Base-by-base conservation (phyloP, 208 protist genomes). In the Trypanosomatidae sp. region DNA sequence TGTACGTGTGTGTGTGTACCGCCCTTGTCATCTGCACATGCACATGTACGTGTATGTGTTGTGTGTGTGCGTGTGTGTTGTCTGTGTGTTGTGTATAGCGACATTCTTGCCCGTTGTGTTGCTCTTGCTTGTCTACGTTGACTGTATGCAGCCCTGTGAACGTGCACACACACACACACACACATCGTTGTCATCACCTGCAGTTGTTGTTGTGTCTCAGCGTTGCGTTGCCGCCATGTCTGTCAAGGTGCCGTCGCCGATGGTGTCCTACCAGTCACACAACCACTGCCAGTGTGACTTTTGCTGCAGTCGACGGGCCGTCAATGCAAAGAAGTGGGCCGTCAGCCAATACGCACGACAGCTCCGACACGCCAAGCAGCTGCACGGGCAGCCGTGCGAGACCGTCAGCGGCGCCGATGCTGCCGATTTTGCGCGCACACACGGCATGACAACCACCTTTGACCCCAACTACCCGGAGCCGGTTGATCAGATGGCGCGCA, bases 251-350 rank as follows among this genome's bases (percentile, higher is more conserved):
- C 76, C 76, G 15, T 33, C 65, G 6, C 57, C 60, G 28, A 56
- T 66, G n/a, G 64, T 72, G 25, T 44, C 79, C 61, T 86, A 86
- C 49, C 76, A 86, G 56, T 81, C 65, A 18, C 71, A 75, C 54
- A 61, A 92, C 33, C 61, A 88, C 54, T 92, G 83, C 57, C 71
- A 85, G 51, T 92, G 83, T 42, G 75, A 88, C 62, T 92, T 87
- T 61, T 92, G 83, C 61, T 53, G 61, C 58, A 87, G 63, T 42
- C 77, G 83, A 27, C 71, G 83, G 27, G 60, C 48, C 37, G 61
- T 85, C 25, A 82, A 86, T 25, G 76, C 63, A 1, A 92, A 88
- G 60, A 88, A 86, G 70, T 54, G 62, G 49, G 64, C 58, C 7
- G 63, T 79, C 18, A 79, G 61, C 47, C 64, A 71, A 48, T 23